Evolutionary conservation across 805 yeast genomes (phyloP), one percentile per base, ranked within the genome.

Genomic region (Saturnispora besseyi): DNA sequence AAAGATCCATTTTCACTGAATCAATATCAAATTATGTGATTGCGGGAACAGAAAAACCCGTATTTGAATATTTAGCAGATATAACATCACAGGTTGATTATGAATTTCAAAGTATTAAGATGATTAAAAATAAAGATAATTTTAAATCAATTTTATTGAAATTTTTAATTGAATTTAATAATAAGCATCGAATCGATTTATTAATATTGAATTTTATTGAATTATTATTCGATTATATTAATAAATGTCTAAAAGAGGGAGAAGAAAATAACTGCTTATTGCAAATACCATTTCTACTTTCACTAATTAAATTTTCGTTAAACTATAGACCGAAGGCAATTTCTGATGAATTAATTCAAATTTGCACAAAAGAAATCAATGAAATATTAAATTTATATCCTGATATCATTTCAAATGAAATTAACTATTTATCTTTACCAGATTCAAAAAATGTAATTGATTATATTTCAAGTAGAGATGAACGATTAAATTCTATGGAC

Each of bases 281-380:
- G 1, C 62, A 81, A 0, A 67, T 81, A 3, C 93, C 93, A 1
- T 83, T 80, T 59, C 54, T 85, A 12, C 59, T 83, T 2, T 71
- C 84, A 0, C 56, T 85, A 37, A 65, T 84, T 36, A 79, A 79
- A 55, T 76, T 77, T 46, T 59, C 79, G 1, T 62, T 83, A 5
- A 71, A 64, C 21, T 86, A 80, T 62, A 70, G 86, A 58, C 82
- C 86, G 1, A 75, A 77, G 50, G 89, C 91, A 0, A 70, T 82
- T 1, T 68, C 67, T 21, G 63, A 58, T 34, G 57, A 60, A 12
- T 66, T 73, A 24, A 65, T 70, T 55, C 70, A 58, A 45, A 59
- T 59, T 37, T 49, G 64, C 3, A 57, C 69, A 9, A 54, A 53
- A 2, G 61, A 65, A 45, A 55, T 59, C 4, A 55, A 62, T 33